Evolutionary conservation across 2,329 filamentous ascomycete species (phyloP).

Genomic region (Microdochium paspali): DNA sequence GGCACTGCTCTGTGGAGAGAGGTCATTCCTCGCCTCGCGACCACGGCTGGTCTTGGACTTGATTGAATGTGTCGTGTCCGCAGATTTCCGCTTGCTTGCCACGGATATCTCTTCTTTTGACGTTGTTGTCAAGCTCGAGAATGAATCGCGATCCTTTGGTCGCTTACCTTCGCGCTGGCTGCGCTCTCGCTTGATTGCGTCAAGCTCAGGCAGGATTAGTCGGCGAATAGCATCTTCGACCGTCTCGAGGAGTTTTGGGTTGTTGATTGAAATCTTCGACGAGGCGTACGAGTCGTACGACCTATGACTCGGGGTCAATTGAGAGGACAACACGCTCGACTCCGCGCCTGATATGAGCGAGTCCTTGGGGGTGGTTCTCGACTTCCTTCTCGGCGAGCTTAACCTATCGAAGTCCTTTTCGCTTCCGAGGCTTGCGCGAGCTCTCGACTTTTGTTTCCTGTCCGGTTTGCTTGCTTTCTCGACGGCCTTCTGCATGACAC

Average conservation of each 20-base stretch:
- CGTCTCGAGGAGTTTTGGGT: conserved; percentile 80
- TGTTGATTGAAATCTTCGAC: conserved; percentile 69
- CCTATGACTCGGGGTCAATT: conserved; percentile 42
- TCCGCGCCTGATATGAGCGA: conserved; percentile 42
- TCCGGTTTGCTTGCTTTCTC: conserved; percentile 34
- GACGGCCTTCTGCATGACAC: conserved; percentile 20
- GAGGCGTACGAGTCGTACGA: conserved; percentile 48
- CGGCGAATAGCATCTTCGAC: conserved; percentile 90
- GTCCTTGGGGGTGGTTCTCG: conserved; percentile 42
- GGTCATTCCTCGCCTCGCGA: conserved; percentile 44
- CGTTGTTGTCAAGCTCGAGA: conserved; percentile 44
- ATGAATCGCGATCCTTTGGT: conserved; percentile 44
- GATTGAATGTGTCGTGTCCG: conserved; percentile 42
- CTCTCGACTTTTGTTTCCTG: conserved; percentile 39
- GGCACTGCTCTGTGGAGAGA: conserved; percentile 38
- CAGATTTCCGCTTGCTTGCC: conserved; percentile 40
- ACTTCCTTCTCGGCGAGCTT: conserved; percentile 36
- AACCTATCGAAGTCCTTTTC: conserved; percentile 38
- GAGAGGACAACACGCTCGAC: conserved; percentile 45
- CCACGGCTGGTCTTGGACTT: conserved; percentile 35
- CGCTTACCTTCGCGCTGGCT: conserved; percentile 59
- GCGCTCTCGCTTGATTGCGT: conserved; percentile 82
- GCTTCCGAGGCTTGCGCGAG: conserved; percentile 36
- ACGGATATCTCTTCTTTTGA: conserved; percentile 45
- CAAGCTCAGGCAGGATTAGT: conserved; percentile 83